Percentiles rank a stretch among this genome's conserved stretches.
phyloP scores from a whole-genome alignment of 345 rosid genomes.

The Citrus maxima region DNA sequence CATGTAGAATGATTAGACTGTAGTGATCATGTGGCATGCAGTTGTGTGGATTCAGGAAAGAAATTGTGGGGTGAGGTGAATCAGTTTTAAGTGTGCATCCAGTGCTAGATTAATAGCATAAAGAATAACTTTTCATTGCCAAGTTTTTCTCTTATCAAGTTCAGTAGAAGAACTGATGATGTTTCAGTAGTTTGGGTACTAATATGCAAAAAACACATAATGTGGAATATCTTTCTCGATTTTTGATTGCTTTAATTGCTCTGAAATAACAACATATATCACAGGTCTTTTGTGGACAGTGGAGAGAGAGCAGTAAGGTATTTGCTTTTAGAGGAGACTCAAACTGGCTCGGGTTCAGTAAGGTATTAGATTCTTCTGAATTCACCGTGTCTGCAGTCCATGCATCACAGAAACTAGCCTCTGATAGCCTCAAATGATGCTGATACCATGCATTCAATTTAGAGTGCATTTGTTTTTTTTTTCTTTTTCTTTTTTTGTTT shows the following conservation, averaged over 20 bases:
- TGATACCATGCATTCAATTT: neutral
- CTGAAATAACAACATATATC: neutral
- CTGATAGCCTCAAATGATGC: neutral
- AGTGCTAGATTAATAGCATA: neutral
- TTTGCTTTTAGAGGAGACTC: conserved; percentile 71
- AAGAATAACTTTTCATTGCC: neutral
- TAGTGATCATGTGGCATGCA: neutral
- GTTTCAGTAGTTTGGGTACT: neutral
- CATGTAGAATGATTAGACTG: neutral
- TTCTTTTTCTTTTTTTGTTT: too few relatives aligned
- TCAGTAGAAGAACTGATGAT: neutral
- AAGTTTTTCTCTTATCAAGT: neutral
- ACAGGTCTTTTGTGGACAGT: conserved; percentile 63
- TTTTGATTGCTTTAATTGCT: neutral
- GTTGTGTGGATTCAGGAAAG: neutral
- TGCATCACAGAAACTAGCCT: neutral
- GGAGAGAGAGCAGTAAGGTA: conserved; percentile 37
- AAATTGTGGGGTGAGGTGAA: neutral
- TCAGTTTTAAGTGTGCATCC: neutral
- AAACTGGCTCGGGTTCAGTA: conserved; percentile 71
- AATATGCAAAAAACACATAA: neutral
- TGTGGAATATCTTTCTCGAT: neutral
- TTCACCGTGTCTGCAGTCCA: neutral
- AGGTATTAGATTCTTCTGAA: conserved; percentile 33
- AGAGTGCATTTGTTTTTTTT: neutral